phyloP scores from a whole-genome alignment of 331 rosid genomes.

The Acacia pycnantha region DNA sequence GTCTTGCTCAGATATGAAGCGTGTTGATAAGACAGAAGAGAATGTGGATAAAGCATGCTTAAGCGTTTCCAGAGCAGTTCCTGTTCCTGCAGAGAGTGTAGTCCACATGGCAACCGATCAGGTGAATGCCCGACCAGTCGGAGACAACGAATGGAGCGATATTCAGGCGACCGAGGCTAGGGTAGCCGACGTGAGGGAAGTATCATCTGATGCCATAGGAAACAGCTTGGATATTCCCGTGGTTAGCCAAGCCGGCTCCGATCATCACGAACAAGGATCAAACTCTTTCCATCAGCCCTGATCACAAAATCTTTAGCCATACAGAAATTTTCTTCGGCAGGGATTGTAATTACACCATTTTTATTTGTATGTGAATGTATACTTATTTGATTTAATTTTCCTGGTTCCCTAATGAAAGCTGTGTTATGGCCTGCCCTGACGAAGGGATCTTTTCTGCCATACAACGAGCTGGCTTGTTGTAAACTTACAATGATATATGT shows the following conservation, averaged over 20 bases:
- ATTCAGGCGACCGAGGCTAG: slow-evolving; percentile 92
- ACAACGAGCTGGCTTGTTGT: slow-evolving; percentile 23
- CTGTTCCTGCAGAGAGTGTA: slow-evolving; percentile 72
- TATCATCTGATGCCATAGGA: slow-evolving; percentile 61
- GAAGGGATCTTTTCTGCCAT: slow-evolving; percentile 25
- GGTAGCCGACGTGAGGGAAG: slow-evolving; percentile 93
- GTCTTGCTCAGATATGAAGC: slow-evolving; percentile 89
- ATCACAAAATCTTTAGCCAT: slow-evolving; percentile 26
- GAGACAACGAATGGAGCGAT: slow-evolving; percentile 87
- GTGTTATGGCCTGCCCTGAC: slow-evolving; percentile 32
- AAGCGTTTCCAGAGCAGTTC: slow-evolving; percentile 76
- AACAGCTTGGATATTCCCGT: slow-evolving; percentile 94
- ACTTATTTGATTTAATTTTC: slow-evolving; percentile 32
- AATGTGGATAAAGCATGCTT: slow-evolving; percentile 98
- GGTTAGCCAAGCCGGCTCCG: slow-evolving; percentile 61
- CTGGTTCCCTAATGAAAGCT: slow-evolving; percentile 20
- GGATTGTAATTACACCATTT: slow-evolving; percentile 41
- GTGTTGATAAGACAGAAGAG: slow-evolving; percentile 73
- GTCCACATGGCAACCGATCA: slow-evolving; percentile 76
- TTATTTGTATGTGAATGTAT: slow-evolving; percentile 43
- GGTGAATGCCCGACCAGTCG: slow-evolving; percentile 60
- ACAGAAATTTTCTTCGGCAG: slow-evolving; percentile 30
- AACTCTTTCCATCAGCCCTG: slow-evolving; percentile 79
- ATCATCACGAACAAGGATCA: slow-evolving; percentile 69
- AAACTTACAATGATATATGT: not conserved